Evolutionary conservation across 805 yeast species (phyloP).

Genomic region (Cyberlindnera samutprakarnensis): DNA sequence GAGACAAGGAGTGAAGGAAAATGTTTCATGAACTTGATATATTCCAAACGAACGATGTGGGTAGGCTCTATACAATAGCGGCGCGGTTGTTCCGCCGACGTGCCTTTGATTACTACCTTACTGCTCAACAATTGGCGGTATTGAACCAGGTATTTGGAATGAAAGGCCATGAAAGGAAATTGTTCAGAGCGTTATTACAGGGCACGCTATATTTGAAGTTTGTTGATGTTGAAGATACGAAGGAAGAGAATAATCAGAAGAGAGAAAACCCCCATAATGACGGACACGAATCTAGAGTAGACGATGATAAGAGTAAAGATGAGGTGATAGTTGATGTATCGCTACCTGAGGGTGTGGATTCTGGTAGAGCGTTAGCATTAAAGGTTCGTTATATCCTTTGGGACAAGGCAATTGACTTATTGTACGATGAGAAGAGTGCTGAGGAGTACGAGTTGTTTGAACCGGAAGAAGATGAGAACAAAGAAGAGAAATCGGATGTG

Average conservation of each 20-base stretch:
- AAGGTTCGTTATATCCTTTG: conserved; percentile 62
- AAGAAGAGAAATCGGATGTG: background rate
- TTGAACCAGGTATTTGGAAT: conserved; percentile 37
- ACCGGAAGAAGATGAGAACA: conserved; percentile 3
- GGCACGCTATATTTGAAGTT: conserved; percentile 24
- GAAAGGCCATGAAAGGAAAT: conserved; percentile 16
- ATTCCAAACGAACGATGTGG: conserved; percentile 22
- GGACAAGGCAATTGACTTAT: conserved; percentile 58
- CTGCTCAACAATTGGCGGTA: conserved; percentile 48
- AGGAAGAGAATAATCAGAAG: background rate
- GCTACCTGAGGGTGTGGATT: conserved; percentile 33
- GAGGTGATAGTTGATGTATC: conserved; percentile 32
- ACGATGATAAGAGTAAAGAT: conserved; percentile 33
- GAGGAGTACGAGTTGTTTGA: conserved; percentile 18
- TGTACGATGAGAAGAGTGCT: conserved; percentile 19
- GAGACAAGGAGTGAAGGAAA: background rate
- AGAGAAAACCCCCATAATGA: conserved; percentile 1
- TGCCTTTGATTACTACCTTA: conserved; percentile 40
- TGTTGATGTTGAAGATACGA: conserved; percentile 5
- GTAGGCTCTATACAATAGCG: conserved; percentile 17
- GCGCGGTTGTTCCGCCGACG: conserved; percentile 24
- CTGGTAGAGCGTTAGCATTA: conserved; percentile 50
- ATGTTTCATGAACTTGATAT: conserved; percentile 12
- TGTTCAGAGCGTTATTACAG: conserved; percentile 39
- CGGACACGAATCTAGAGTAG: conserved; percentile 20